Percentiles rank a stretch among this genome's conserved stretches.
These are phyloP conservation scores for Naganishia liquefaciens DNA, from an alignment of 1,284 basidiomycete species.

Conservation along the genomic window DNA sequence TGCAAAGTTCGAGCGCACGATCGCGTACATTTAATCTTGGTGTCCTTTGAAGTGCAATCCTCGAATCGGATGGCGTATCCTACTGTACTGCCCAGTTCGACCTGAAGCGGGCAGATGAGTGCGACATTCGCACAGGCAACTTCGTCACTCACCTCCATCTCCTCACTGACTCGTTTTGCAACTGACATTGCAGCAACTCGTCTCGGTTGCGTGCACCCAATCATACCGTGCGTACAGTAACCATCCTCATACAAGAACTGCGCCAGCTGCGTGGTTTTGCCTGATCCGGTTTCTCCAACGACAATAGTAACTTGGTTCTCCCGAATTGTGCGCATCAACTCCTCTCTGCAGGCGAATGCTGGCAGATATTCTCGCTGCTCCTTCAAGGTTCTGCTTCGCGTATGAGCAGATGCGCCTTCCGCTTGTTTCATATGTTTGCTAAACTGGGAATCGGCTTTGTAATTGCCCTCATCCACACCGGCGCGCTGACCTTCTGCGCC, in stretches of 20 bases:
- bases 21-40: conserved; percentile 86
- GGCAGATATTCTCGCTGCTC: conserved; percentile 96
- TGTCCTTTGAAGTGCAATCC: conserved; percentile 87
- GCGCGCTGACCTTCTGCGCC: conserved; percentile 60
- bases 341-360: conserved; percentile 95
- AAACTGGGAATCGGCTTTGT: conserved; percentile 94
- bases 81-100: conserved; percentile 78
- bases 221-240: conserved; percentile 80
- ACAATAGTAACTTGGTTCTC: conserved; percentile 97
- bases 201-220: conserved; percentile 94
- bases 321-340: conserved; percentile 81
- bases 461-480: conserved; percentile 68
- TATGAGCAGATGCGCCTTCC: conserved; percentile 78
- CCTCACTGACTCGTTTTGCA: conserved; percentile 96
- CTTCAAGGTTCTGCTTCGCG: conserved; percentile 78
- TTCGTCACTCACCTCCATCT: conserved; percentile 60
- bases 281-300: conserved; percentile 93
- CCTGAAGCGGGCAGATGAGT: neutral
- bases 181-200: conserved; percentile 99
- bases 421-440: conserved; percentile 81
- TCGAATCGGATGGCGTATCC: conserved; percentile 98
- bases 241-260: conserved; percentile 96
- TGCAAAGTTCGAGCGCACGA: neutral
- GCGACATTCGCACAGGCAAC: conserved; percentile 8
- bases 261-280: conserved; percentile 88